Evolutionary conservation across 805 yeast genomes (phyloP), one percentile per base, ranked within the genome.

Genomic region (Yamadazyma sp.): DNA sequence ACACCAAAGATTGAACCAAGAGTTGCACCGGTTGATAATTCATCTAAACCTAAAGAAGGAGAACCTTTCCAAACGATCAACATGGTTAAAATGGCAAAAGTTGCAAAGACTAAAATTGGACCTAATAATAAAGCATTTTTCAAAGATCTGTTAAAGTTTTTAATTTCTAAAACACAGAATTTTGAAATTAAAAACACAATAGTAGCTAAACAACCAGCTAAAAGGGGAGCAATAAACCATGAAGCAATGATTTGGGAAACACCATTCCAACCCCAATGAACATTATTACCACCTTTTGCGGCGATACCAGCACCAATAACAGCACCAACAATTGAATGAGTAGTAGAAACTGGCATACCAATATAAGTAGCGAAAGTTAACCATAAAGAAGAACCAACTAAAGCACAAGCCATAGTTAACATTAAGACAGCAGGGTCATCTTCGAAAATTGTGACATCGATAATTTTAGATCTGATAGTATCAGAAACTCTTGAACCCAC

Each of bases 1-100:
- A 75, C 81, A 36, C 87, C 85, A 36, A 82, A 59, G 42, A 80
- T 75, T 20, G 85, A 65, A 7, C 78, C 84, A 30, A 62, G 67
- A 27, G 74, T 74, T 8, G 80, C 71, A 20, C 74, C 73, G 4
- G 66, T 49, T 1, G 80, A 63, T 35, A 82, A 64, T 6, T 75
- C 52, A 44, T 75, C 66, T 50, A 83, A 65, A 18, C 76, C 61
- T 48, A 82, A 70, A 44, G 72, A 71, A 49, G 89, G 87, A 36
- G 89, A 81, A 49, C 88, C 89, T 56, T 83, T 82, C 85, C 86
- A 81, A 24, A 80, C 86, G 53, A 83, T 78, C 58, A 82, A 70
- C 84, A 84, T 81, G 39, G 88, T 80, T 48, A 83, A 68, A 32
- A 82, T 70, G 26, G 80, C 55, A 39, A 79, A 77, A 16, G 86